These are phyloP conservation scores for Pulveroboletus sp. DNA, from an alignment of 768 basidiomycete species.

Conservation along the genomic window DNA sequence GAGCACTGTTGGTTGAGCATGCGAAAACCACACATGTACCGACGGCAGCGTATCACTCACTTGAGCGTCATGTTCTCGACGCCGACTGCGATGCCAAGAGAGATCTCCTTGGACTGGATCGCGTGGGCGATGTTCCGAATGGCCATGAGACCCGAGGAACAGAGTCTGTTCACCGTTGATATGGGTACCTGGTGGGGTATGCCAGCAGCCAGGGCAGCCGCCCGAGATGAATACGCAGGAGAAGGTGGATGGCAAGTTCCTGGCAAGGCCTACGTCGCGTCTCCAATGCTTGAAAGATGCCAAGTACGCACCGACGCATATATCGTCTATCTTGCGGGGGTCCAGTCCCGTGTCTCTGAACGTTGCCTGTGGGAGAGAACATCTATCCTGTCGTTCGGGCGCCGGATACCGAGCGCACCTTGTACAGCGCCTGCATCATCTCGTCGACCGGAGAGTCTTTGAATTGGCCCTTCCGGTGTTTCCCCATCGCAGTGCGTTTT, in stretches of 20 bases:
- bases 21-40: no score
- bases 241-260: constrained; percentile 84
- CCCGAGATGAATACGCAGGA: constrained; percentile 76
- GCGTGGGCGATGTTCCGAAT: constrained; percentile 85
- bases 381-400: not conserved
- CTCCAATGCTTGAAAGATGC: not conserved
- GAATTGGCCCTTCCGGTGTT: constrained; percentile 86
- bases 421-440: constrained; percentile 76
- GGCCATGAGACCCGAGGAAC: constrained; percentile 93
- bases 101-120: constrained; percentile 78
- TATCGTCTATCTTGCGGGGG: constrained; percentile 72
- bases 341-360: constrained; percentile 63
- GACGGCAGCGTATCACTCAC: constrained; percentile 35
- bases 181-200: constrained; percentile 86
- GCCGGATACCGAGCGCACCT: constrained; percentile 39
- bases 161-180: constrained; percentile 88
- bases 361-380: no score
- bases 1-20: constrained; percentile 43
- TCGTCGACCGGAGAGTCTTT: constrained; percentile 88
- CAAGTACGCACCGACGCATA: constrained; percentile 65
- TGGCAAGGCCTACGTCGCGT: constrained; percentile 25
- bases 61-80: constrained; percentile 82
- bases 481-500: constrained; percentile 84
- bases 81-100: constrained; percentile 81
- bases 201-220: constrained; percentile 84